These are phyloP conservation scores for Pascua sp. DNA, from an alignment of 1,284 basidiomycete genomes.

Conservation along the genomic window DNA sequence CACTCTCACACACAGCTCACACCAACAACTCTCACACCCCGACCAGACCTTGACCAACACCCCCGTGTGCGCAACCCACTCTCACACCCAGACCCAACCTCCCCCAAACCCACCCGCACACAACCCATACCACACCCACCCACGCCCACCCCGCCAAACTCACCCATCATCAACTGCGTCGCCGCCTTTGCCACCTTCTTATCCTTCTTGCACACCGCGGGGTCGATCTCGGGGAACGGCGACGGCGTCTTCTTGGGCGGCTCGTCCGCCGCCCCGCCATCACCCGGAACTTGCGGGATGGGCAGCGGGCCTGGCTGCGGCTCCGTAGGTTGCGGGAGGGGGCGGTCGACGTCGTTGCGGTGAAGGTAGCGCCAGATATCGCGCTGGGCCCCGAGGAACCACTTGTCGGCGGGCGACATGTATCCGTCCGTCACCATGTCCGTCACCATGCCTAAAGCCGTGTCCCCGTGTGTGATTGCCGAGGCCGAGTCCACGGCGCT, in stretches of 20 bases:
- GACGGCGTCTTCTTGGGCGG: neutral
- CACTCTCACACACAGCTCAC: too few species aligned
- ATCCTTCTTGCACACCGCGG: slow-evolving; percentile 61
- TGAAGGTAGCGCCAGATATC: slow-evolving; percentile 27
- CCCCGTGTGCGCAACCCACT: too few species aligned
- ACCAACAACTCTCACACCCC: too few species aligned
- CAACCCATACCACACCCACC: too few species aligned
- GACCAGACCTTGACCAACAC: too few species aligned
- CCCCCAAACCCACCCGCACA: neutral
- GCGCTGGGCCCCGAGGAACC: slow-evolving; percentile 42
- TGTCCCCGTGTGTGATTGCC: neutral
- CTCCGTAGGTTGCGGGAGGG: neutral
- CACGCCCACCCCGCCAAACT: too few species aligned
- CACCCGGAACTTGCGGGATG: too few species aligned
- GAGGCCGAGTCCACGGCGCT: neutral
- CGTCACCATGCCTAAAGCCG: neutral
- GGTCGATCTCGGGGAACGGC: slow-evolving; percentile 45
- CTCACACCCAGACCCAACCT: neutral
- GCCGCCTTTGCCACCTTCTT: slow-evolving; percentile 68
- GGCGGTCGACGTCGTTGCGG: neutral
- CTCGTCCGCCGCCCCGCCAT: neutral
- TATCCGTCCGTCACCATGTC: neutral
- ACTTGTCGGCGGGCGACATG: slow-evolving; percentile 39
- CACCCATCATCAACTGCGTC: slow-evolving; percentile 64
- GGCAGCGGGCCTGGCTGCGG: neutral